Base-by-base conservation (phyloP, 2,329 filamentous ascomycete genomes). In the Cordyceps pruinosa region DNA sequence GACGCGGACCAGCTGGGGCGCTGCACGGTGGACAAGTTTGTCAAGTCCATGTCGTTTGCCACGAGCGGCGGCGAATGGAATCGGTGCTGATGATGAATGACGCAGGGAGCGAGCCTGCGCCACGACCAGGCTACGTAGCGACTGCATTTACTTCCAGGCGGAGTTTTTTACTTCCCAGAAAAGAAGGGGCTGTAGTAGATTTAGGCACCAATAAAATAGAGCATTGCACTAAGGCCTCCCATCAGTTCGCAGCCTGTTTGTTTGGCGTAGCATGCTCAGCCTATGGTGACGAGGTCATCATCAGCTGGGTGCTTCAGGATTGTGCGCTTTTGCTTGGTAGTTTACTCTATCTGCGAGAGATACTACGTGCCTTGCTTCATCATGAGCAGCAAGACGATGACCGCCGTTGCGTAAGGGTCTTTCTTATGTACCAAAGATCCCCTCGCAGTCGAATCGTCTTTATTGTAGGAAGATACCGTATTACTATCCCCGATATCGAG, bases 41-140 rank as follows among this genome's bases (percentile, higher is more conserved):
- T 97, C 15, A 75, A 88, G 30, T 89, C 88, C 61, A 73, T 96
- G 65, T 80, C 76, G 50, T 96, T 94, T 78, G 88, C 88, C 2
- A 80, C 78, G 62, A 71, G 69, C 9, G 89, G 88, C 15, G 92
- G 92, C 1, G 71, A 81, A 47, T 97, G 92, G 92, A 76, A 79
- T 56, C 67, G 78, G 59, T 95, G 90, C 68, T 17, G 35, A 49
- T 39, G 45, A 32, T 17, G 30, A 21, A 23, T 45, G n/a, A n/a
- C n/a, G n/a, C n/a, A n/a, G n/a, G n/a, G n/a, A n/a, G n/a, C n/a
- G n/a, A 44, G 47, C 9, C 0, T 23, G 15, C 25, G 3, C 10
- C n/a, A 25, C 17, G 9, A 37, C 15, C 13, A n/a, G 6, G 47
- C 30, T 19, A n/a, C 21, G 21, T 37, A 39, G 23, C 2, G 28